Evolutionary conservation across 2,329 filamentous ascomycete genomes (phyloP), one percentile per base, ranked within the genome.

Genomic region (Botryotinia convoluta): DNA sequence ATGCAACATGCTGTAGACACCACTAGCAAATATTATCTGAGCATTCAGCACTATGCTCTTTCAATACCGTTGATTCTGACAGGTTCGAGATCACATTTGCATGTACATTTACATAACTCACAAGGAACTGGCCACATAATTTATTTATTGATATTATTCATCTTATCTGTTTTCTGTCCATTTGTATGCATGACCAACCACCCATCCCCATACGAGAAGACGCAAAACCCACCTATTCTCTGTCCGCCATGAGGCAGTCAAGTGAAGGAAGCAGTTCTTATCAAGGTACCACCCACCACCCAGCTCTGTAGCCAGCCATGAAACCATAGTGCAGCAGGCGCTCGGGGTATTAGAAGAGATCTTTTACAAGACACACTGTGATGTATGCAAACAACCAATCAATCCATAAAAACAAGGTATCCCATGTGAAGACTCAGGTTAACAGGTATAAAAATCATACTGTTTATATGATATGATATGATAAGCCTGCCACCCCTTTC

Each of bases 361-460:
- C 35, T 68, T 57, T 57, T 68, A 68, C 65, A 68, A 57, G 35
- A 57, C 35, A 37, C 20, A 37, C 48, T 42, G 37, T 57, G 65
- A 48, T 22, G 44, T 65, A 65, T 62, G 42, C 62, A 65, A 68
- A 68, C 48, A 68, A 68, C 18, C 48, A 42, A 29, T 68, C 65
- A 57, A 68, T 57, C 48, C 48, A 68, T 42, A 42, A 48, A 67
- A 68, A 68, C 45, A 57, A 57, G 32, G 65, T 54, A 57, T 68
- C 35, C 16, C 48, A 57, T 42, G 48, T 26, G 9, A 68, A 68
- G 48, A 51, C 26, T 39, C 35, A 42, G 35, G 35, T 29, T 26
- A 68, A 68, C 48, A 29, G 9, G 54, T 68, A 68, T 68, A n/a
- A 68, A 57, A 57, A 57, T 68, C 65, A 57, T 39, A 67, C 35